Conservation (phyloP, 306 rosid species). For the Prunus dulcis region DNA sequence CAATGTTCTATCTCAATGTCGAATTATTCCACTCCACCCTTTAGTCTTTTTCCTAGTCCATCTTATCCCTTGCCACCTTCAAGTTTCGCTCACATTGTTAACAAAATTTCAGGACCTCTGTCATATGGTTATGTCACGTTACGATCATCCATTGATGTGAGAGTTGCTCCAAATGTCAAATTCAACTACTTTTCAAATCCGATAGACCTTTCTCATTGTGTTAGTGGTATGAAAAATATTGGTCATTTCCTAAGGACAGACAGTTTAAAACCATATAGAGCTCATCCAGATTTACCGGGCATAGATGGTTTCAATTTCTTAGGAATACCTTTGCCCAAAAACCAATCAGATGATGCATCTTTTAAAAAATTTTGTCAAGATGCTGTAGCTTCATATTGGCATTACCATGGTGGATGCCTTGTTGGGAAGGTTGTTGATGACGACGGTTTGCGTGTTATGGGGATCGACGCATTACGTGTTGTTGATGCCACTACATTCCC, state of each 20-base stretch:
- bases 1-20: not conserved
- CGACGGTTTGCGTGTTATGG: constrained; percentile 2
- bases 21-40: not conserved
- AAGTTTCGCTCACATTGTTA: not conserved
- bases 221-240: not conserved
- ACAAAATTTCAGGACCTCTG: not conserved
- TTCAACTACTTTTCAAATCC: constrained; percentile 23
- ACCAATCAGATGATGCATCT: constrained; percentile 6
- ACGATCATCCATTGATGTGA: not conserved
- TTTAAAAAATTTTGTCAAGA: constrained; percentile 4
- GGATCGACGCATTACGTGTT: not conserved
- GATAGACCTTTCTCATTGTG: constrained; percentile 4
- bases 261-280: not conserved
- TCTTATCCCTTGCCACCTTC: not conserved
- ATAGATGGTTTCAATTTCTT: constrained; percentile 2
- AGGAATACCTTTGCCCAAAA: constrained; percentile 5
- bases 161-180: not conserved
- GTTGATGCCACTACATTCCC: constrained; percentile 9
- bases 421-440: constrained; percentile 19
- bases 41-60: not conserved
- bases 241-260: not conserved
- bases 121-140: not conserved
- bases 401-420: constrained; percentile 25
- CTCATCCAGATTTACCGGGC: not conserved
- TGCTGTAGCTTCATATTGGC: constrained; percentile 17